Conservation (phyloP, 1,139 yeast genomes). For the Pneumocystis carinii region DNA sequence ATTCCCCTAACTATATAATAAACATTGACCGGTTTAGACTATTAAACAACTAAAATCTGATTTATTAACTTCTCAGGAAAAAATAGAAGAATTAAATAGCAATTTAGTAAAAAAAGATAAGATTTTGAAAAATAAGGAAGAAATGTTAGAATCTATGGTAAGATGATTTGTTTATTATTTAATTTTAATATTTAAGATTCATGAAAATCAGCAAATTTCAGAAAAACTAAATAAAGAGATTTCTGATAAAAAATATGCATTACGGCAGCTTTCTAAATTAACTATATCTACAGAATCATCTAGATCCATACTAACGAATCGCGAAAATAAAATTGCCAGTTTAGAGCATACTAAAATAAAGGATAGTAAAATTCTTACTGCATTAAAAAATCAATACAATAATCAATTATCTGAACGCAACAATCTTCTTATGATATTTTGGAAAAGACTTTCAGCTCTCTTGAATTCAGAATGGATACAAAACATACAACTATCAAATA, state of each 20-base stretch:
- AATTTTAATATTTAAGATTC: not conserved
- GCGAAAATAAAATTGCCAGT: not conserved
- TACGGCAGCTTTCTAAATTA: not conserved
- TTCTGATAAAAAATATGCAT: not conserved
- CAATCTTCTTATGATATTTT: not conserved
- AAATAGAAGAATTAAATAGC: not conserved
- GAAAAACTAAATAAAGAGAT: not conserved
- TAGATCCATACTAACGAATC: not conserved
- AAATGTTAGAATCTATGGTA: not conserved
- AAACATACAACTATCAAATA: not conserved
- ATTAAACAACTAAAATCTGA: not conserved
- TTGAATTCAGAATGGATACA: not conserved
- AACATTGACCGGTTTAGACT: not conserved
- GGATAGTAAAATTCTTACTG: not conserved
- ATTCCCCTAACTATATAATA: not conserved
- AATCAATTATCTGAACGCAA: not conserved
- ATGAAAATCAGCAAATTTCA: not conserved
- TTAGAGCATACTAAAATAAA: not conserved
- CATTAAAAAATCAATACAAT: not conserved
- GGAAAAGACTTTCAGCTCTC: not conserved
- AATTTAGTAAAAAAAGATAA: not conserved
- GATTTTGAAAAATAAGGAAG: not conserved
- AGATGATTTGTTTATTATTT: not conserved
- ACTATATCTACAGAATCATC: not conserved
- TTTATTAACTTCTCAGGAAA: not conserved